These are phyloP conservation scores for Phytopythium aichiense DNA, from an alignment of 352 stramenopile genomes.

Conservation along the genomic window DNA sequence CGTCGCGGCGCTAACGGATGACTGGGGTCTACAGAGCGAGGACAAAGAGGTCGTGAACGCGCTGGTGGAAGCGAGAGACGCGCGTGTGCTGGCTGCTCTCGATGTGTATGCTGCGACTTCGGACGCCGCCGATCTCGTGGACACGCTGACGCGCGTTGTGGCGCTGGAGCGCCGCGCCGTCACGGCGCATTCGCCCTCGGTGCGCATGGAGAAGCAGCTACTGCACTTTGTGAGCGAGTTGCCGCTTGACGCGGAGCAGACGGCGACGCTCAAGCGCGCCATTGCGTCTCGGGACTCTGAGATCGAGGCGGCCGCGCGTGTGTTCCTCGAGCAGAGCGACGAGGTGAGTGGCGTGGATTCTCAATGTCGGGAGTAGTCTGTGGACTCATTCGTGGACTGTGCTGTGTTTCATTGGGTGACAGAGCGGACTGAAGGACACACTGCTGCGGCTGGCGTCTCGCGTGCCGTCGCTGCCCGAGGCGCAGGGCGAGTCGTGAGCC, in stretches of 20 bases:
- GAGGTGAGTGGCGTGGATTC: conserved; percentile 20
- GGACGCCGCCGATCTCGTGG: conserved; percentile 48
- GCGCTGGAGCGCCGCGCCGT: background rate
- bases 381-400: conserved; percentile 2
- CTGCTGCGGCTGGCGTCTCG: conserved; percentile 32
- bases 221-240: conserved; percentile 36
- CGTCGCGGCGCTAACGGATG: conserved; percentile 23
- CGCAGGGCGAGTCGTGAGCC: background rate
- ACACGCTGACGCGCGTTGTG: conserved; percentile 50
- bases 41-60: conserved; percentile 25
- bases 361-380: background rate
- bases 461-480: background rate
- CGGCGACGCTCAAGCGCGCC: conserved; percentile 31
- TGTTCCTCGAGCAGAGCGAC: conserved; percentile 36
- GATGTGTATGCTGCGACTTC: conserved; percentile 47
- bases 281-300: conserved; percentile 37
- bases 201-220: conserved; percentile 37
- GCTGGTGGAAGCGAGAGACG: conserved; percentile 26
- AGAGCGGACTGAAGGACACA: conserved; percentile 53
- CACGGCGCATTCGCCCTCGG: background rate
- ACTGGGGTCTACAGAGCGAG: conserved; percentile 18
- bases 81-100: conserved; percentile 45
- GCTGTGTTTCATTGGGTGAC: background rate
- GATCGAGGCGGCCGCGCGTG: conserved; percentile 32
- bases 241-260: conserved; percentile 17